Evolutionary conservation across 768 basidiomycete species (phyloP), one percentile per base, ranked within the genome.

Genomic region (Phylloporus arenicola): DNA sequence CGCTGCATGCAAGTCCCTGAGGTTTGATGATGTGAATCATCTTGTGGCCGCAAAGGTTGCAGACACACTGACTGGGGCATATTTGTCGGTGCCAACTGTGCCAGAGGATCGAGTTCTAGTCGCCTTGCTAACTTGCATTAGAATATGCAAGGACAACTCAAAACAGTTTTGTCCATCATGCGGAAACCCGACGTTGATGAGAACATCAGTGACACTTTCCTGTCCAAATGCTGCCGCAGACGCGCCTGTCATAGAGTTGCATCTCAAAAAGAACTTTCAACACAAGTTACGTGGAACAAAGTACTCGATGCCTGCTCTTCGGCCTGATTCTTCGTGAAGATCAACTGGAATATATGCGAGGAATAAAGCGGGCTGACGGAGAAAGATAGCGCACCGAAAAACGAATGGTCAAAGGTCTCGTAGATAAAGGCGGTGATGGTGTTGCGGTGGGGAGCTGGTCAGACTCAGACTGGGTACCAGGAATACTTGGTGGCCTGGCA

Each of bases 151-250:
- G 72, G 94, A 99, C 69, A 76, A 83, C 19, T 85, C 89, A 10
- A 92, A 92, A 67, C 89, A 91, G 60, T 99, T 99, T 74, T 99
- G 96, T 65, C 95, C 96, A 2, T 91, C 93, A 10, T 99, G 96
- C 63, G 96, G 96, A 38, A 94, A 92, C 60, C 79, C 92, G 0
- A 89, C 95, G 1, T 77, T 99, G 13, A 68, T 96, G 44, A 87
- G 96, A 52, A 86, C 90, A 2, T 94, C 93, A 3, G 90, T 97
- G 24, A 95, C 95, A 3, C 78, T 93, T 34, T 75, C 85, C 10
- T 76, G 83, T 1, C 82, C 87, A 0, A 73, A 70, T 40, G 81
- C 86, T 16, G 70, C 78, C 34, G 67, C 74, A n/a, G 72, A 81
- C 61, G 72, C 81, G 3, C 85, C 86, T 1, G 75, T 71, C 13